Evolutionary conservation across 768 basidiomycete genomes (phyloP), one percentile per base, ranked within the genome.

Genomic region (Boletus vermiculosoides): DNA sequence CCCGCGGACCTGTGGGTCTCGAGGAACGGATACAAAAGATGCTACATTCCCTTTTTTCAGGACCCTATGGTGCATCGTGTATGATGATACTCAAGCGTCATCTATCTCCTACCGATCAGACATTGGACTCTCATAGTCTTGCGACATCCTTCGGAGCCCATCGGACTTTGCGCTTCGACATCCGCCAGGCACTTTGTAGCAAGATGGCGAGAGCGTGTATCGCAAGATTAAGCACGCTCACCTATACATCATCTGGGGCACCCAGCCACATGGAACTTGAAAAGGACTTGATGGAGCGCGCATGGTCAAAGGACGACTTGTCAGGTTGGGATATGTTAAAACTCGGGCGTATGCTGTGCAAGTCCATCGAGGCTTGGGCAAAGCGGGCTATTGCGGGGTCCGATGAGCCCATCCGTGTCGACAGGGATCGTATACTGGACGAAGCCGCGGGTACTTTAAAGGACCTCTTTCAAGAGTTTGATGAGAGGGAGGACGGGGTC

Each of bases 401-500:
- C 16, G 63, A 65, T 1, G 69, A 70, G 25, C 65, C 60, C 56
- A 63, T 62, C 57, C 55, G 67, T 64, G 45, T 65, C 63, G 75
- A 76, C 34, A 77, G 75, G 59, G 85, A 86, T 59, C 79, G 76
- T 50, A 78, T 92, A 45, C 63, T 92, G 55, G 82, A 85, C 45
- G 90, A 92, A 69, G 82, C 82, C 6, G 83, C 87, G 2, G 83
- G 85, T 0, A 80, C 87, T 7, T 63, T 88, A 57, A 86, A 84
- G 66, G 90, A 92, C 59, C 78, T 90, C 5, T 78, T 90, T 15
- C 85, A 88, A 62, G 88, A 90, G 60, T 77, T 87, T 47, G 88
- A 90, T 58, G 80, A 82, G 22, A 76, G 82, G 54, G 85, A 85
- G 12, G 87, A 90, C 37, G 80, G 69, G 3, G 63, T 69, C 12